A percentile compares a stretch with the other conserved stretches of the same genome.
phyloP scores from a whole-genome alignment of 495 filamentous ascomycete species.

The Trichoderma erinaceum region DNA sequence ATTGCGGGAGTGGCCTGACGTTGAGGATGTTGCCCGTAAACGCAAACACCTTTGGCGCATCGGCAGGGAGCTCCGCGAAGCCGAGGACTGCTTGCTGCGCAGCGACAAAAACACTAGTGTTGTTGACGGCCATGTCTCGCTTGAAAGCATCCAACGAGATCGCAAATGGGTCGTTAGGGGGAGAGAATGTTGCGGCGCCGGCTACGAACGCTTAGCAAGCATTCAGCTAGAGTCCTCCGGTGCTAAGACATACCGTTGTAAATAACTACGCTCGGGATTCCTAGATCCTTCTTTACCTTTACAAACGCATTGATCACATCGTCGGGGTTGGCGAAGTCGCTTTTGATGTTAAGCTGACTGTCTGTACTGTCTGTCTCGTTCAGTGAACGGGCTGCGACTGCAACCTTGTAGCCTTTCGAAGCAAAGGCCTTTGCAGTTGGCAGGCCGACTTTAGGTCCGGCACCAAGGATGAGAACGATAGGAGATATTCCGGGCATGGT shows the following conservation, averaged over 20 bases:
- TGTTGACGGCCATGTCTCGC: slow-evolving; percentile 39
- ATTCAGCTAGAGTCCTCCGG: slow-evolving; percentile 16
- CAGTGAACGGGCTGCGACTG: slow-evolving; percentile 30
- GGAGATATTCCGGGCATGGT: slow-evolving; percentile 21
- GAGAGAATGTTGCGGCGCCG: slow-evolving; percentile 20
- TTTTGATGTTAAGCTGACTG: slow-evolving; percentile 32
- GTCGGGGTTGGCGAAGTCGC: slow-evolving; percentile 38
- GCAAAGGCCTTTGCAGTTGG: slow-evolving; percentile 32
- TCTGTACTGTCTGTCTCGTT: slow-evolving; percentile 33
- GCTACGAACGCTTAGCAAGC: slow-evolving; percentile 19
- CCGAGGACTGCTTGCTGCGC: slow-evolving; percentile 37
- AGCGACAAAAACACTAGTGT: slow-evolving; percentile 38
- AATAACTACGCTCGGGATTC: slow-evolving; percentile 43
- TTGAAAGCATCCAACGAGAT: slow-evolving; percentile 32
- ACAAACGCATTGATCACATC: slow-evolving; percentile 32
- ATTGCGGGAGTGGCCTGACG: slow-evolving; percentile 23
- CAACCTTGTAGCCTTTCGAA: slow-evolving; percentile 42
- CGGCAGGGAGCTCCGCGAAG: slow-evolving; percentile 33
- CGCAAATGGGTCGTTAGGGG: slow-evolving; percentile 30
- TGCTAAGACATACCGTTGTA: slow-evolving; percentile 39
- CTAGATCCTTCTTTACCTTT: slow-evolving; percentile 32
- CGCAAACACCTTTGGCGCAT: slow-evolving; percentile 40
- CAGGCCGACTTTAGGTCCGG: slow-evolving; percentile 39
- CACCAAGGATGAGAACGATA: slow-evolving; percentile 40
- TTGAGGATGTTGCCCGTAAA: slow-evolving; percentile 46